Base-by-base conservation (phyloP, 2,329 filamentous ascomycete genomes). In the Ophiocordyceps australis region DNA sequence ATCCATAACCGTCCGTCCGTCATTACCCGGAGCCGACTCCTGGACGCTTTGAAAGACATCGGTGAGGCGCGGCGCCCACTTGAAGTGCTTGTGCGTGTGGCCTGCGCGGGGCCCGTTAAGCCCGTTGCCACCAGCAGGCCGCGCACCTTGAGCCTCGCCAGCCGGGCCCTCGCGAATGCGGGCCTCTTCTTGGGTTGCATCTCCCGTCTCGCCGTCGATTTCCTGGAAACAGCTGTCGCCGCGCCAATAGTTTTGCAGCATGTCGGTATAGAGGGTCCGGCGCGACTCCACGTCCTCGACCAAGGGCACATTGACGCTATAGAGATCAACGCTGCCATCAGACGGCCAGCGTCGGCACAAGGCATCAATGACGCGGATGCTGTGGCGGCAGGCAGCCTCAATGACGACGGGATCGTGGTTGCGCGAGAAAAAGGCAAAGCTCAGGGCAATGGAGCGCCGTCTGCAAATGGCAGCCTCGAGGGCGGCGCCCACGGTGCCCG, bases 11-110 rank as follows among this genome's bases (percentile, higher is more conserved):
- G 75, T 75, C 82, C 86, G 94, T 5, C 86, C 89, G 50, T 98
- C 89, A 43, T 82, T 91, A 4, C 83, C 83, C 4, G 80, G 78
- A 17, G 61, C 58, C 20, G 75, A 72, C 35, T 76, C 67, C 38
- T 83, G 71, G n/a, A 94, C 83, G 37, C 78, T 85, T 44, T 77
- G 69, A 49, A 82, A 82, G 3, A 95, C 82, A 49, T 92, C 85
- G 18, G 68, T 62, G 50, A 95, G 89, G 34, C 69, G 70, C 3
- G 86, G 89, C 24, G 79, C 72, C 89, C 89, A 95, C 52, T 86
- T 91, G 60, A 94, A 95, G 50, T 91, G 79, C 47, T 79, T 81
- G 49, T 92, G 81, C 29, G 59, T 65, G 45, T 82, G 74, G 17
- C 62, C 54, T 21, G 52, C 9, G 8, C n/a, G n/a, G 24, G 17